phyloP scores from a whole-genome alignment of 140 eudicot species.

The Flaveria floridana region DNA sequence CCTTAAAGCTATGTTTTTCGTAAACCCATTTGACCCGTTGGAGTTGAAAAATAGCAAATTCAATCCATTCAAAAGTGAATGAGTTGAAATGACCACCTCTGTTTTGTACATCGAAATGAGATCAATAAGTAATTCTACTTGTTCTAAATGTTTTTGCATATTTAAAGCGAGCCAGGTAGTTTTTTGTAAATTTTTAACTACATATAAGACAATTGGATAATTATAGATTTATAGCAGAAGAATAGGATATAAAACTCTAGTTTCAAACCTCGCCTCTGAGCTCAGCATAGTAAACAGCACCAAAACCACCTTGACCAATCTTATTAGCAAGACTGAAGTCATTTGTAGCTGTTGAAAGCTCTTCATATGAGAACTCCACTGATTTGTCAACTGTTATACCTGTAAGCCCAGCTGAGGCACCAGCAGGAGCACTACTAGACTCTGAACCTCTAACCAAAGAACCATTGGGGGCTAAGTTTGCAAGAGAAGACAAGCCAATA shows the following conservation, averaged over 20 bases:
- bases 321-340: conserved; percentile 81
- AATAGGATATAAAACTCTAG: conserved; percentile 6
- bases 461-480: conserved; percentile 34
- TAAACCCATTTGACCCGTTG: neutral
- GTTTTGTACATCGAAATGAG: neutral
- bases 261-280: conserved; percentile 93
- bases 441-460: conserved; percentile 40
- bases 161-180: neutral
- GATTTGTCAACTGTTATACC: conserved; percentile 90
- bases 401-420: conserved; percentile 54
- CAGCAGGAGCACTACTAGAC: conserved; percentile 44
- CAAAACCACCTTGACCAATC: conserved; percentile 99
- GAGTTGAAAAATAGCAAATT: neutral
- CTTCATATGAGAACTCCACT: conserved; percentile 95
- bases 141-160: neutral
- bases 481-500: conserved; percentile 16
- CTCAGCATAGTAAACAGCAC: conserved; percentile 94
- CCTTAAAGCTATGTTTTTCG: neutral
- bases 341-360: conserved; percentile 78
- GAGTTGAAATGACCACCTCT: neutral
- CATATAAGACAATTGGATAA: neutral
- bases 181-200: neutral
- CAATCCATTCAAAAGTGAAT: neutral
- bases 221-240: conserved; percentile 10
- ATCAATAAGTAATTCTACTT: neutral